A percentile compares a stretch with the other conserved stretches of the same genome.
Evolutionary conservation across 257 asterid genomes (phyloP).

Genomic region (Sherardia arvensis): DNA sequence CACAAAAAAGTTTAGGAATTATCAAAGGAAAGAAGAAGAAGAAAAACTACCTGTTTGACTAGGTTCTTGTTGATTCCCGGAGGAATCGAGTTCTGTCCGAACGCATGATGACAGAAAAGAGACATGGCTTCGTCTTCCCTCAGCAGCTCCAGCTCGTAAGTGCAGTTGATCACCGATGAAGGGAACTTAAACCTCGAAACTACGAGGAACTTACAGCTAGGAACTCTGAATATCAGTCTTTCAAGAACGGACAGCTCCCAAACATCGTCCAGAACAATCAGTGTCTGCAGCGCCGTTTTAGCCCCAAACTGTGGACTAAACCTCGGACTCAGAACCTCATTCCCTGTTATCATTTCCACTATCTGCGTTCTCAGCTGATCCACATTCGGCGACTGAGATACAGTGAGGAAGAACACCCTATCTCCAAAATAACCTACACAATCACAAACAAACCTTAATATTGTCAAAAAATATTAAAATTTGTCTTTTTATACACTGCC

Average conservation of each 20-base stretch:
- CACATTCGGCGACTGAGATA: conserved; percentile 83
- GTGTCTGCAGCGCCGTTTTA: conserved; percentile 23
- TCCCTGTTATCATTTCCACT: conserved; percentile 55
- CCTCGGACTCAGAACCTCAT: conserved; percentile 27
- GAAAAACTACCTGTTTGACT: conserved; percentile 49
- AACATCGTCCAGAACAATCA: conserved; percentile 76
- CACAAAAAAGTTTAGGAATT: not conserved
- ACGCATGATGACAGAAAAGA: conserved; percentile 74
- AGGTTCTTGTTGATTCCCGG: conserved; percentile 34
- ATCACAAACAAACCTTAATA: conserved; percentile 2
- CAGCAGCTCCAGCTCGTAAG: conserved; percentile 61
- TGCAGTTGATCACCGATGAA: conserved; percentile 40
- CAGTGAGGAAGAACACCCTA: conserved; percentile 60
- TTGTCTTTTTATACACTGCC: too few species aligned
- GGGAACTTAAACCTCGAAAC: conserved; percentile 74
- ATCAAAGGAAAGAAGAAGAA: not conserved
- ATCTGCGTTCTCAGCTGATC: conserved; percentile 59
- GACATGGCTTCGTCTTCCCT: conserved; percentile 67
- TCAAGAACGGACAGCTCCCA: conserved; percentile 75
- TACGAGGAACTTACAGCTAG: conserved; percentile 72
- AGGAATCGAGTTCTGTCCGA: conserved; percentile 59
- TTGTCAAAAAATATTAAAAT: not conserved
- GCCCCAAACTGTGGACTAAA: conserved; percentile 20
- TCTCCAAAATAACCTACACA: conserved; percentile 57
- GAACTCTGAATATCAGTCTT: conserved; percentile 42